Evolutionary conservation across 2,329 filamentous ascomycete genomes (phyloP).

Genomic region (Emmonsiellopsis sp.): DNA sequence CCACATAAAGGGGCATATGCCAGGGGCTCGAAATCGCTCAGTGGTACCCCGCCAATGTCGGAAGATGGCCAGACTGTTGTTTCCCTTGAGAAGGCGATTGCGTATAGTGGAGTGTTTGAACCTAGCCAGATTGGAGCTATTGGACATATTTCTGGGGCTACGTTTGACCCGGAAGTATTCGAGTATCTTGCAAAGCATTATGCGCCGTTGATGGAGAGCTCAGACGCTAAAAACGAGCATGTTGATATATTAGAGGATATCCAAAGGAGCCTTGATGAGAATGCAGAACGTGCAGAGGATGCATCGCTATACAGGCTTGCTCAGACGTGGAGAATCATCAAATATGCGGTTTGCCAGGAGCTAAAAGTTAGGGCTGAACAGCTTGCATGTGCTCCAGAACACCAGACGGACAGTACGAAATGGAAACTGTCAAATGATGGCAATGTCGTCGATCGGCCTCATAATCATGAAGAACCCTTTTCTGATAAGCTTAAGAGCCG

Average conservation of each 20-base stretch:
- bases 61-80: slow-evolving; percentile 40
- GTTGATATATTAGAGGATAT: slow-evolving; percentile 23
- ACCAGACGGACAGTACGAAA: slow-evolving; percentile 11
- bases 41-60: slow-evolving; percentile 44
- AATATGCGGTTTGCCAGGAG: slow-evolving; percentile 42
- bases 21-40: slow-evolving; percentile 44
- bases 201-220: slow-evolving; percentile 26
- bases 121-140: slow-evolving; percentile 42
- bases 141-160: slow-evolving; percentile 40
- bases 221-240: slow-evolving; percentile 12
- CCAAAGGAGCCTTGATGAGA: slow-evolving; percentile 41
- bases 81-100: slow-evolving; percentile 43
- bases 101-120: slow-evolving; percentile 30
- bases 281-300: slow-evolving; percentile 45
- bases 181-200: slow-evolving; percentile 37
- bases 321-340: slow-evolving; percentile 52
- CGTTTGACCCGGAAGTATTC: slow-evolving; percentile 33
- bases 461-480: slow-evolving; percentile 22
- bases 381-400: slow-evolving; percentile 11
- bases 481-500: slow-evolving; percentile 33
- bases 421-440: slow-evolving; percentile 25
- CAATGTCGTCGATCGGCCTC: slow-evolving; percentile 17
- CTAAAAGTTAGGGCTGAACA: slow-evolving; percentile 33
- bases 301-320: slow-evolving; percentile 44
- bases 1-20: slow-evolving; percentile 37